Percentiles rank a stretch among this genome's conserved stretches.
These are phyloP conservation scores for Trichoderma simmonsii DNA, from an alignment of 2,329 filamentous ascomycete genomes.

Conservation along the genomic window DNA sequence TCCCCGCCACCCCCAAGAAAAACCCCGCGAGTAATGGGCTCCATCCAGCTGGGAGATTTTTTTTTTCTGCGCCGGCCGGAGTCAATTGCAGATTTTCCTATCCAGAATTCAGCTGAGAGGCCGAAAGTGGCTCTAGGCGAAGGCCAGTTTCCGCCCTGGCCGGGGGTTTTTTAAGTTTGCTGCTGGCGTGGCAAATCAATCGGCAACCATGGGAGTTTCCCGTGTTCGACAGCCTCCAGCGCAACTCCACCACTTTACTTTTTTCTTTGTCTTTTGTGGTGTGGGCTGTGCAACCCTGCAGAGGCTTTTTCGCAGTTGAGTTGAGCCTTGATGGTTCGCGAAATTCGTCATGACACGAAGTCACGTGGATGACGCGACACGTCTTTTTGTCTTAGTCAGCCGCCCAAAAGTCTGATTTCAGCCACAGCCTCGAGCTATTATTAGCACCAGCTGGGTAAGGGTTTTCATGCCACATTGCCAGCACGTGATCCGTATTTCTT, in stretches of 20 bases:
- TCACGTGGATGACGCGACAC: slow-evolving; percentile 30
- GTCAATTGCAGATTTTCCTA: not conserved
- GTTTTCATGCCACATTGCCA: not conserved
- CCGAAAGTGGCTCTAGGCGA: not conserved
- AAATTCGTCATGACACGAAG: slow-evolving; percentile 31
- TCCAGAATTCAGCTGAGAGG: not conserved
- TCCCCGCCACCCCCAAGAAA: slow-evolving; percentile 3
- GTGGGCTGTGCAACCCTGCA: not conserved
- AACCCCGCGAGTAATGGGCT: slow-evolving; percentile 12
- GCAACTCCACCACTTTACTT: not conserved
- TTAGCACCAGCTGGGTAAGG: not conserved
- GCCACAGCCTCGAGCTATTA: not conserved
- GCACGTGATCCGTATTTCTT: not conserved
- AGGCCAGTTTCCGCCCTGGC: not conserved
- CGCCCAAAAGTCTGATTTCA: not conserved
- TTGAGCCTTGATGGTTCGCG: not conserved
- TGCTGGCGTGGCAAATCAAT: not conserved
- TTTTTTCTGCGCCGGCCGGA: not conserved
- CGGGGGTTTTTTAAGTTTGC: not conserved
- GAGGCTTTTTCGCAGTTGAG: not conserved
- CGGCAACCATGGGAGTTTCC: not conserved
- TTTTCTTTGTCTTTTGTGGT: not conserved
- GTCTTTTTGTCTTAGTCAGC: slow-evolving; percentile 6
- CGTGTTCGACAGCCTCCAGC: not conserved
- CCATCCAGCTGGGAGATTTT: not conserved